Evolutionary conservation across 768 basidiomycete species (phyloP), one percentile per base, ranked within the genome.

Genomic region (Hirschioporus abietinus): DNA sequence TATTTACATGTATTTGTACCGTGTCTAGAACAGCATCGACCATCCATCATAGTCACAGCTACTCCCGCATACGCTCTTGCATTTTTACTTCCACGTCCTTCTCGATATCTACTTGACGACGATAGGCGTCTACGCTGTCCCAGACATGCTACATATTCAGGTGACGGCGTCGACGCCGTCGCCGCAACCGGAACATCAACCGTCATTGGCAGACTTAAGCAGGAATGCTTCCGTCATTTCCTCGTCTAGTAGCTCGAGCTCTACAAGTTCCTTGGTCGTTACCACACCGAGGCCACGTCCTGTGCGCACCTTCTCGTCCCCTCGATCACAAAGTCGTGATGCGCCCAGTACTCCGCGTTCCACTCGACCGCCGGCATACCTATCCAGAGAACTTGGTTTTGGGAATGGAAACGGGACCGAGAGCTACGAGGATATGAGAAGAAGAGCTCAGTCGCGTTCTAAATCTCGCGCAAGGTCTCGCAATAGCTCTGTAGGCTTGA

Each of bases 181-280:
- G 30, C 58, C 65, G 60, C 25, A 61, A 35, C 62, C 70, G 59
- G 70, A 71, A 30, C 72, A 72, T 18, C 72, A 76, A 2, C 81
- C 79, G 1, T 78, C 80, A 0, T 79, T 91, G 66, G 86, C 88
- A 63, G 86, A 88, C 74, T 82, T 91, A 63, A 88, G 87, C 78
- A 84, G 90, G 74, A 90, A 90, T 79, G 82, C 90, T 0, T 90
- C 90, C 15, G 90, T 89, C 73, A 89, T 91, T 66, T 91, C 86
- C 1, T 83, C 89, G 0, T 86, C 82, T 58, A 88, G 86, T 68
- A 83, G 81, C 72, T 88, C 87, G 42, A 79, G 81, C 66, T 81
- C 80, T 36, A 83, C 84, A 18, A 77, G 80, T 58, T 77, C 79
- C 59, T 76, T 79, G n/a, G n/a, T n/a, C 63, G 65, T 79, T 42